phyloP scores from a whole-genome alignment of 73 alveolate species.

The Durusdinium trenchii region DNA sequence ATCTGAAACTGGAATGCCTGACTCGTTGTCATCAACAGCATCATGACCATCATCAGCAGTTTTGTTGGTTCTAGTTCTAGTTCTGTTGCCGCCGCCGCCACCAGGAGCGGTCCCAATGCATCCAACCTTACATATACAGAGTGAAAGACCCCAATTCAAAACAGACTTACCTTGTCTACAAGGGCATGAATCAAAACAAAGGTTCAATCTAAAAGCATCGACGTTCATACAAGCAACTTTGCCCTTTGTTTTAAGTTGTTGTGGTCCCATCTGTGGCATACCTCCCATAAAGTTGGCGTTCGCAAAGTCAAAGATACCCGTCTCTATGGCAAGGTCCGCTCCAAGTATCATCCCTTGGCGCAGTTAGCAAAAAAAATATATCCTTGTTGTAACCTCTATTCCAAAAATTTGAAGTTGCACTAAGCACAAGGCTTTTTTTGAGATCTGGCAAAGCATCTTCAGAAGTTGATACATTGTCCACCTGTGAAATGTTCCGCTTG shows the following conservation, averaged over 20 bases:
- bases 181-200: background rate
- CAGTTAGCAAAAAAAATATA: background rate
- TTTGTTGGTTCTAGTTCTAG: background rate
- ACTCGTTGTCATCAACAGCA: background rate
- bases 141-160: background rate
- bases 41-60: background rate
- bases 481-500: background rate
- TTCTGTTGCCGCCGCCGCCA: background rate
- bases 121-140: background rate
- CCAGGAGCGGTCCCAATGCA: background rate
- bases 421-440: background rate
- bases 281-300: background rate
- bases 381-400: background rate
- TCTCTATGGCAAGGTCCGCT: background rate
- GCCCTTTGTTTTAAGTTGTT: background rate
- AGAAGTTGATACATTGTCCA: background rate
- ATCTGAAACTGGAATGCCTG: background rate
- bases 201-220: background rate
- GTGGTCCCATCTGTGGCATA: background rate
- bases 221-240: background rate
- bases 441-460: background rate
- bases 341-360: background rate
- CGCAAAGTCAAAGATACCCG: constrained; percentile 12
- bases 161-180: background rate
- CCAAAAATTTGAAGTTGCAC: too few relatives aligned